These are phyloP conservation scores for Chionographis japonica DNA, from an alignment of 106 monocot genomes.

Conservation along the genomic window DNA sequence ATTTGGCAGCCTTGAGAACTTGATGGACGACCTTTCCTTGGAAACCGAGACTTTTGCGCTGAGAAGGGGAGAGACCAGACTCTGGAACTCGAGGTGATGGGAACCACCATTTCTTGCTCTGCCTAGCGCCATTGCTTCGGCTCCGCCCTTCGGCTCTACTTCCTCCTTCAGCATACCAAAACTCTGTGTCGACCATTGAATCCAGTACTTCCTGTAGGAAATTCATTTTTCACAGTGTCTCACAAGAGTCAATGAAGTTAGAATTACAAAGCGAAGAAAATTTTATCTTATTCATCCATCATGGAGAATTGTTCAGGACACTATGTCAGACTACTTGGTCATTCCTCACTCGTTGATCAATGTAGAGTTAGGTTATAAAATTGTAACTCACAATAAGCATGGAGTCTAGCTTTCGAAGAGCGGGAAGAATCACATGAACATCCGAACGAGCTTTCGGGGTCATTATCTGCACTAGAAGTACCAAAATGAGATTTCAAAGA, in stretches of 20 bases:
- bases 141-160: conserved; percentile 42
- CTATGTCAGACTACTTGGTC: no score
- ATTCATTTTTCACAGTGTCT: not conserved
- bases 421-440: conserved; percentile 76
- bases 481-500: not conserved
- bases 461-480: conserved; percentile 71
- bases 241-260: not conserved
- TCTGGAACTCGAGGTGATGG: conserved; percentile 79
- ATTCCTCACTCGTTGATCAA: no score
- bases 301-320: no score
- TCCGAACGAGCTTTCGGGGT: conserved; percentile 82
- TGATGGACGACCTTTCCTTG: conserved; percentile 80
- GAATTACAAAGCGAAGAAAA: not conserved
- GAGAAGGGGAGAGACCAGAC: conserved; percentile 55
- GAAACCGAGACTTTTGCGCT: conserved; percentile 69
- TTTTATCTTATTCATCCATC: no score
- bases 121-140: conserved; percentile 8
- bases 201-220: conserved; percentile 76
- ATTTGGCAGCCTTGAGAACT: conserved; percentile 86
- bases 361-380: not conserved
- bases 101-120: conserved; percentile 91
- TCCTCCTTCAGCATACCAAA: conserved; percentile 81
- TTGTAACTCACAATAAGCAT: conserved; percentile 74
- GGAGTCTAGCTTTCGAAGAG: conserved; percentile 88
- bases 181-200: conserved; percentile 82